These are phyloP conservation scores for Umbilicus rupestris DNA, from an alignment of 164 flowering plant genomes.

Conservation along the genomic window DNA sequence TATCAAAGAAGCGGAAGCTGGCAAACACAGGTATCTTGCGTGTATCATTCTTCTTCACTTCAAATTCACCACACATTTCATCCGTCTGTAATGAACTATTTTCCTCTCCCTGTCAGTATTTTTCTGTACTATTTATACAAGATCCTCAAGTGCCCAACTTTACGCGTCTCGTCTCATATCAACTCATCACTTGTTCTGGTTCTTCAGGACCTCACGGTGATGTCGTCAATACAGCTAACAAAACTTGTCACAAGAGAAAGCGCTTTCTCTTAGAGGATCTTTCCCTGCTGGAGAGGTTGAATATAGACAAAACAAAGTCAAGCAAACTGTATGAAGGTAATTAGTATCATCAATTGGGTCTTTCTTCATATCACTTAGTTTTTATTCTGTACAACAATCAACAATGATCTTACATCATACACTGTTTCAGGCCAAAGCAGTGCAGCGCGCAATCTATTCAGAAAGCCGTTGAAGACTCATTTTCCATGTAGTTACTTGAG, in stretches of 20 bases:
- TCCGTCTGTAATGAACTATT: too few relatives aligned
- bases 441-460: not conserved
- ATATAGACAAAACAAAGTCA: constrained; percentile 15
- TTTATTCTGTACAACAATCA: not conserved
- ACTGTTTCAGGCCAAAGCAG: constrained; percentile 3
- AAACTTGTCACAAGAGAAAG: constrained; percentile 27
- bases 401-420: not conserved
- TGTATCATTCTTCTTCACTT: too few relatives aligned
- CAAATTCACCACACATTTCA: too few relatives aligned
- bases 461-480: not conserved
- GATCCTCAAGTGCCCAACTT: too few relatives aligned
- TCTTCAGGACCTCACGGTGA: constrained; percentile 10
- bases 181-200: not conserved
- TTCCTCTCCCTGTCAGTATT: too few relatives aligned
- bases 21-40: too few relatives aligned
- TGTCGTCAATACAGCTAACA: not conserved
- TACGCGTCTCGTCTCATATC: not conserved
- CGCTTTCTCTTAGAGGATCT: constrained; percentile 13
- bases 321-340: constrained; percentile 13
- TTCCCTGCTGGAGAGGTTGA: constrained; percentile 22
- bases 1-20: too few relatives aligned
- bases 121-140: too few relatives aligned
- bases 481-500: not conserved
- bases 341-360: not conserved
- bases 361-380: not conserved